A percentile compares a stretch with the other conserved stretches of the same genome.
These are phyloP conservation scores for Micromonas pusilla DNA, from an alignment of 139 green algal genomes.

Conservation along the genomic window DNA sequence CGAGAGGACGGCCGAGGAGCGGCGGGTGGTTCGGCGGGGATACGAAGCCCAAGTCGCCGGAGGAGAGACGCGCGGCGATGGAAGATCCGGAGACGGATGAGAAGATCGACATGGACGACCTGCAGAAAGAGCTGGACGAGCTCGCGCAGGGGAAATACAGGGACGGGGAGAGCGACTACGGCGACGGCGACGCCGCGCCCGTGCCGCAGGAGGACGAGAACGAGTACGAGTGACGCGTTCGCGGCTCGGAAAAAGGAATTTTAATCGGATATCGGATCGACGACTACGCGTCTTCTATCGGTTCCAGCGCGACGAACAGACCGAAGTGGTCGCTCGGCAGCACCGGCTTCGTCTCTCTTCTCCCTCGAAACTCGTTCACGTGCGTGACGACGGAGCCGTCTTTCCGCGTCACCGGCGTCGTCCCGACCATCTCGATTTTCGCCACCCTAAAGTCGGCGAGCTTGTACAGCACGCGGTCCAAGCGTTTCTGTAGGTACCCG, in stretches of 20 bases:
- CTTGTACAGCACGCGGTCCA: constrained; percentile 38
- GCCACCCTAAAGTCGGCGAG: constrained; percentile 32
- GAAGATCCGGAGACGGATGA: background rate
- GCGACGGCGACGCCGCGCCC: background rate
- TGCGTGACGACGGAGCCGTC: constrained; percentile 33
- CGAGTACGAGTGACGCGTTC: too few relatives aligned
- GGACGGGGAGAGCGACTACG: background rate
- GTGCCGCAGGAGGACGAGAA: background rate
- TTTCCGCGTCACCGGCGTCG: constrained; percentile 19
- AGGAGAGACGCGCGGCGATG: background rate
- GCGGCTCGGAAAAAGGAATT: background rate
- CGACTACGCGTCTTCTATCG: background rate
- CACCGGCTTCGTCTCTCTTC: constrained; percentile 29
- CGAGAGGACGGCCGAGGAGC: background rate
- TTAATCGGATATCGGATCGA: background rate
- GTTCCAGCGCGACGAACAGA: constrained; percentile 32
- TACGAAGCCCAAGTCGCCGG: too few relatives aligned
- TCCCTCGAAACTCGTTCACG: constrained; percentile 30
- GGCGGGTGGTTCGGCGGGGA: background rate
- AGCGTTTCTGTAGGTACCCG: constrained; percentile 24
- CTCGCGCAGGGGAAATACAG: background rate
- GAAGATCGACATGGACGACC: background rate
- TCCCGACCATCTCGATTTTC: constrained; percentile 41
- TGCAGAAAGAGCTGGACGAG: background rate
- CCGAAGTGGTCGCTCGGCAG: constrained; percentile 46